Evolutionary conservation across 1,139 yeast genomes (phyloP), one percentile per base, ranked within the genome.

Genomic region (Kodamaea alishanica): DNA sequence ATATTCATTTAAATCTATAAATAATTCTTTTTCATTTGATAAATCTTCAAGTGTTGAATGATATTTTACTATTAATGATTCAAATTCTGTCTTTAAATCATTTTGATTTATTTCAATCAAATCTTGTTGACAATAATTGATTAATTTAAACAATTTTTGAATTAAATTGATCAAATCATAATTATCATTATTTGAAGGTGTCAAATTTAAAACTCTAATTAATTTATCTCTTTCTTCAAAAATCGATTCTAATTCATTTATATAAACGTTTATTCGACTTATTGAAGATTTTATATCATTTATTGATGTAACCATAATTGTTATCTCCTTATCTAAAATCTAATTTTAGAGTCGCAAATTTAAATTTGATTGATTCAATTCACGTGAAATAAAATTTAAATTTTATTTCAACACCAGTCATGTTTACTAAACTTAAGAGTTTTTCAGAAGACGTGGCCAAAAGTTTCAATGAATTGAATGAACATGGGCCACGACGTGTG

Each of bases 391-490:
- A 4, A 15, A 6, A 25, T 15, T 5, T 12, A 27, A 24, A 28
- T 20, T 37, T n/a, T n/a, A n/a, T n/a, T n/a, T n/a, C n/a, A n/a
- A n/a, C 32, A 28, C 25, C 28, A 24, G 27, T 20, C 9, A 82
- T 82, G 89, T 75, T 82, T 54, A 76, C 80, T 43, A 75, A 48
- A 67, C 83, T 36, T 43, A 85, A 84, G 65, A 81, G 80, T 51
- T 65, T 87, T 35, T 72, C 87, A 3, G 77, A 70, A 44, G 77
- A 71, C 46, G 72, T 71, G 51, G 75, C 76, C 32, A 70, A 68
- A 48, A 65, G 67, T 35, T 56, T 71, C 47, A 70, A 67, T 43
- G 51, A 35, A 51, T 47, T 37, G 44, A 44, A 42, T 35, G 52
- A 44, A 31, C 27, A 38, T 23, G 45, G 42, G 10, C 25, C 49